phyloP scores from a whole-genome alignment of 257 asterid genomes.

The Coffea eugenioides region DNA sequence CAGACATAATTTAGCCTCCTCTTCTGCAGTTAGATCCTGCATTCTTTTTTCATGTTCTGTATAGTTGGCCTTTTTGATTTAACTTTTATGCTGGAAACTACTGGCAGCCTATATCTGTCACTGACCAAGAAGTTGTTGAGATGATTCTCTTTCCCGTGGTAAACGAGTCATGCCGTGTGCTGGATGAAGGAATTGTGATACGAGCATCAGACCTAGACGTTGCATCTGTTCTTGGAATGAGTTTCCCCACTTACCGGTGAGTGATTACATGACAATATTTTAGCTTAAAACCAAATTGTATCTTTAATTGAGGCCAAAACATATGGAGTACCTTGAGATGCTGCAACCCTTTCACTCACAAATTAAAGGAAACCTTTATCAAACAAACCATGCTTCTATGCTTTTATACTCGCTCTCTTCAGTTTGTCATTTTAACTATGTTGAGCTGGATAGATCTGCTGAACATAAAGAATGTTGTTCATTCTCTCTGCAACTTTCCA shows the following conservation, averaged over 20 bases:
- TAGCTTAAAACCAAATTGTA: not conserved
- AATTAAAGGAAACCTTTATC: not conserved
- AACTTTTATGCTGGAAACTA: conserved; percentile 17
- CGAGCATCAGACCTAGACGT: conserved; percentile 94
- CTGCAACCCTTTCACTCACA: not conserved
- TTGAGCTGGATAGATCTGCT: not conserved
- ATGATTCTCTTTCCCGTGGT: conserved; percentile 94
- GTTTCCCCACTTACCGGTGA: conserved; percentile 93
- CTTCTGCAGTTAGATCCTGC: not conserved
- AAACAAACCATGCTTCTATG: not conserved
- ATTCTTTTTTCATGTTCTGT: not conserved
- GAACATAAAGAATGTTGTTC: not conserved
- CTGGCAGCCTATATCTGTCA: conserved; percentile 78
- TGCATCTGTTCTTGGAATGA: conserved; percentile 95
- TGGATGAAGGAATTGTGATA: conserved; percentile 81
- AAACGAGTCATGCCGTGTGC: conserved; percentile 90
- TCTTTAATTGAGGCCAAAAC: not conserved
- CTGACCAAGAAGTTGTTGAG: conserved; percentile 85
- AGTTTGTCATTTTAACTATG: not conserved
- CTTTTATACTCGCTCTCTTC: not conserved
- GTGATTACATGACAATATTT: conserved; percentile 22
- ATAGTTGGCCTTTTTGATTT: not conserved
- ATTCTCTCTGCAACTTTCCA: not conserved
- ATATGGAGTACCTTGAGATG: not conserved
- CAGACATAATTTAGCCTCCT: not conserved